Evolutionary conservation across 345 rosid genomes (phyloP).

Genomic region (Gossypium raimondii): DNA sequence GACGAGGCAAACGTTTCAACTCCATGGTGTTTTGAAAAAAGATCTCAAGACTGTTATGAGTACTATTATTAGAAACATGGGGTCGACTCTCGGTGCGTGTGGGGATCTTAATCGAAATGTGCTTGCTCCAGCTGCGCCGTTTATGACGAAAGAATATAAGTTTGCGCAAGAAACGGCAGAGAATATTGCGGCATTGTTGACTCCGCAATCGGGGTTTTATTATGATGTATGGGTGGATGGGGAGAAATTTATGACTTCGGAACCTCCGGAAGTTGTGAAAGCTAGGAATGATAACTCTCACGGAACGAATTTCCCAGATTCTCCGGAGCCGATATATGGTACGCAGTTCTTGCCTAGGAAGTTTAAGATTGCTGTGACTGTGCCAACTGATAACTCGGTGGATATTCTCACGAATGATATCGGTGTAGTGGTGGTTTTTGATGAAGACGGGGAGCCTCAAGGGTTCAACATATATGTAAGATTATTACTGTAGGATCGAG

Average conservation of each 20-base stretch:
- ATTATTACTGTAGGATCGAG: background rate
- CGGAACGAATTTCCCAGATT: conserved; percentile 93
- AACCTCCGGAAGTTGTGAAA: conserved; percentile 86
- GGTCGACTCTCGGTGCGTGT: conserved; percentile 96
- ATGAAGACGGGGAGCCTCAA: conserved; percentile 79
- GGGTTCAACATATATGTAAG: conserved; percentile 93
- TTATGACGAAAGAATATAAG: conserved; percentile 60
- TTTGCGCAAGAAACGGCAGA: conserved; percentile 92
- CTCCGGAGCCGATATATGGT: conserved; percentile 95
- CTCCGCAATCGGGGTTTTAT: conserved; percentile 96
- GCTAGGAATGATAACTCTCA: conserved; percentile 92
- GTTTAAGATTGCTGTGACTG: conserved; percentile 93
- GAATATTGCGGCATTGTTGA: conserved; percentile 79
- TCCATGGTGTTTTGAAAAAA: conserved; percentile 92
- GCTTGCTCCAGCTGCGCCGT: conserved; percentile 91
- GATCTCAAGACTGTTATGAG: conserved; percentile 93
- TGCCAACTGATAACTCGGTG: conserved; percentile 88
- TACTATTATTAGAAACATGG: conserved; percentile 73
- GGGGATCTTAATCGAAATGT: conserved; percentile 98
- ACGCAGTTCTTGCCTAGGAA: conserved; percentile 96
- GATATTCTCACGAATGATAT: conserved; percentile 93
- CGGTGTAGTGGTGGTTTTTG: conserved; percentile 77
- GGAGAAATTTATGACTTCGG: conserved; percentile 78
- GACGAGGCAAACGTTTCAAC: conserved; percentile 95
- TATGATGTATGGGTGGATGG: conserved; percentile 99